Conservation (phyloP, 768 basidiomycete genomes). For the Tylopilus sp. region DNA sequence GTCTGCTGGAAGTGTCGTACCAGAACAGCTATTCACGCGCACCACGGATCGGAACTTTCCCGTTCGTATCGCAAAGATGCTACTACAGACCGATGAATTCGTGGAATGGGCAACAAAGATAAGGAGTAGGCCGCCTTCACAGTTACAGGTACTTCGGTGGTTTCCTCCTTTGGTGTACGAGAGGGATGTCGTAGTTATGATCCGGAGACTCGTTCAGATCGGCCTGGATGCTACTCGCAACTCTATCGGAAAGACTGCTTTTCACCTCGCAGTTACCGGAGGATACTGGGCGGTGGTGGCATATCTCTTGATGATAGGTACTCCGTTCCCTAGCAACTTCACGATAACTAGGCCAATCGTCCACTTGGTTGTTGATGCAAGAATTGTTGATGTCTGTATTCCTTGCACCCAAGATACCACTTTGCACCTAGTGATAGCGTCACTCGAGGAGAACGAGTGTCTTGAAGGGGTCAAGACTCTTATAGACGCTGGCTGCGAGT, state of each 20-base stretch:
- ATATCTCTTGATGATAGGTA: background rate
- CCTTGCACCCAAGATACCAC: background rate
- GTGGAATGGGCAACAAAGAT: constrained; percentile 4
- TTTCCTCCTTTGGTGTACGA: constrained; percentile 2
- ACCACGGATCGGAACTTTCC: background rate
- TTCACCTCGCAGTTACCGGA: constrained; percentile 1
- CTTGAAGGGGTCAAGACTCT: background rate
- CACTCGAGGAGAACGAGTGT: background rate
- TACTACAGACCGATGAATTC: constrained; percentile 7
- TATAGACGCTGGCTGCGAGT: background rate
- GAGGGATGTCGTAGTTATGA: constrained; percentile 2
- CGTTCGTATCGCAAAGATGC: constrained; percentile 1
- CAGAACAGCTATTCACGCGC: background rate
- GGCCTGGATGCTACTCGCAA: background rate
- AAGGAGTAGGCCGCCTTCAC: background rate
- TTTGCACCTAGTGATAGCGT: background rate
- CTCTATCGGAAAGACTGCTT: background rate
- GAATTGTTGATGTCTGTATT: background rate
- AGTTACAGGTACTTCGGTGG: background rate
- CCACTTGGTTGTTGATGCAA: background rate
- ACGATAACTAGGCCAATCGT: background rate
- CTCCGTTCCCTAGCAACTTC: background rate
- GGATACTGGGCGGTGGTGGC: background rate
- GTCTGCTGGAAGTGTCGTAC: background rate
- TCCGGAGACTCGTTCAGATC: constrained; percentile 6